These are phyloP conservation scores for Cercospora sp. DNA, from an alignment of 2,329 filamentous ascomycete species.

Conservation along the genomic window DNA sequence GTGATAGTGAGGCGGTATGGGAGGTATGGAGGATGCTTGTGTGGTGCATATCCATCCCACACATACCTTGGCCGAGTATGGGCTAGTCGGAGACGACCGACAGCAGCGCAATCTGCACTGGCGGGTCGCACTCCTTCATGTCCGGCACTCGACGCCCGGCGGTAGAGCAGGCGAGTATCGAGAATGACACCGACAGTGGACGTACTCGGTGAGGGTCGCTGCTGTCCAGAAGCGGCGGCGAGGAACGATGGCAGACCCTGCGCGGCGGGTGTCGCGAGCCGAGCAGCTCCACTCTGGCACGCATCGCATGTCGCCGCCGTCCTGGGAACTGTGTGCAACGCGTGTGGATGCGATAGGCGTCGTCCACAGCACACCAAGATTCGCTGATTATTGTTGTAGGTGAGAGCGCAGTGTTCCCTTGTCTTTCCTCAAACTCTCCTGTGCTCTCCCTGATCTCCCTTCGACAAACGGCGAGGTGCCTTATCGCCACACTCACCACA, in stretches of 20 bases:
- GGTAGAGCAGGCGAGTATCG: no score
- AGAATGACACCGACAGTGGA: no score
- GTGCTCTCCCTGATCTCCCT: neutral
- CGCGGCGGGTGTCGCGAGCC: neutral
- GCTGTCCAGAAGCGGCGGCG: neutral
- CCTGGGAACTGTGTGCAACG: neutral
- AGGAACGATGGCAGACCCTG: neutral
- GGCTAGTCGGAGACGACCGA: neutral
- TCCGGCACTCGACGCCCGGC: neutral
- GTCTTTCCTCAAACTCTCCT: neutral
- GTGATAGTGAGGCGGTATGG: neutral
- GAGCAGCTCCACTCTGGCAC: neutral
- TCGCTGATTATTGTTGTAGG: neutral
- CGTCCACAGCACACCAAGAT: neutral
- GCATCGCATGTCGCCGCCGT: conserved; percentile 13
- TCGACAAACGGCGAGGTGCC: neutral
- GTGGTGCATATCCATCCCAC: neutral
- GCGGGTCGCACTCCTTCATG: neutral
- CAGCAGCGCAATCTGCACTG: neutral
- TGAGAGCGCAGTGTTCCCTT: neutral
- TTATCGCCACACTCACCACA: neutral
- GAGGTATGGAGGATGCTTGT: neutral
- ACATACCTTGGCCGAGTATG: neutral
- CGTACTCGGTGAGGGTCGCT: neutral
- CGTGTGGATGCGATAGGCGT: neutral